These are phyloP conservation scores for Tricholoma matsutake DNA, from an alignment of 768 basidiomycete species.

Conservation along the genomic window DNA sequence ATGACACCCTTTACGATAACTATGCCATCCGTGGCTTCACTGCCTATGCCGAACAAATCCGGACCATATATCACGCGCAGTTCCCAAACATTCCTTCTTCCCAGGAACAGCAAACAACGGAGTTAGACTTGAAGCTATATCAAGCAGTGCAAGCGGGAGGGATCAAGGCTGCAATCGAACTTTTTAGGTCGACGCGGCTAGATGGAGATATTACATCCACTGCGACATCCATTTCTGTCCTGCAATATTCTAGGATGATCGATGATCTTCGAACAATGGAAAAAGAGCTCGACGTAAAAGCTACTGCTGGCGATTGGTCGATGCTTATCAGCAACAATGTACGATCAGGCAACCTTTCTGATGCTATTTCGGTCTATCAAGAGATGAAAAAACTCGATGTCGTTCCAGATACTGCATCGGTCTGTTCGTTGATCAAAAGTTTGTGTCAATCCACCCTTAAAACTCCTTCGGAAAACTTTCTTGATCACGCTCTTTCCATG, in stretches of 20 bases:
- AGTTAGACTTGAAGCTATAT: constrained; percentile 14
- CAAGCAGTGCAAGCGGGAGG: constrained; percentile 25
- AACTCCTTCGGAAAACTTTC: constrained; percentile 34
- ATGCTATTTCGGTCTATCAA: constrained; percentile 50
- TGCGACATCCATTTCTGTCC: constrained; percentile 36
- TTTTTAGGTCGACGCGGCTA: constrained; percentile 31
- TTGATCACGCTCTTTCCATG: constrained; percentile 54
- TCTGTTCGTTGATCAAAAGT: constrained; percentile 51
- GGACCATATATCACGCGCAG: constrained; percentile 32
- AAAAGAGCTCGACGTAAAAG: constrained; percentile 35
- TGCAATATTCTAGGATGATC: constrained; percentile 38
- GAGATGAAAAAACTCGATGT: constrained; percentile 42
- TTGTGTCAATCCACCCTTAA: constrained; percentile 41
- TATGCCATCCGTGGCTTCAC: constrained; percentile 39
- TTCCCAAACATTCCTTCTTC: constrained; percentile 19
- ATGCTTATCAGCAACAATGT: constrained; percentile 51
- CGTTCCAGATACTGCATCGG: constrained; percentile 45
- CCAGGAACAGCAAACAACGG: constrained; percentile 11
- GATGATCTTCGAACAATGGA: constrained; percentile 43
- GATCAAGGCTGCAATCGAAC: constrained; percentile 29
- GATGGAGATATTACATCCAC: constrained; percentile 29
- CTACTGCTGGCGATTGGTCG: constrained; percentile 49
- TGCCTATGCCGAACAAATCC: constrained; percentile 36
- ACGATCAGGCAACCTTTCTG: constrained; percentile 31
- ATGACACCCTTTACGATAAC: constrained; percentile 37